Base-by-base conservation (phyloP, 2,329 filamentous ascomycete species). In the Bipolaris bicolor region DNA sequence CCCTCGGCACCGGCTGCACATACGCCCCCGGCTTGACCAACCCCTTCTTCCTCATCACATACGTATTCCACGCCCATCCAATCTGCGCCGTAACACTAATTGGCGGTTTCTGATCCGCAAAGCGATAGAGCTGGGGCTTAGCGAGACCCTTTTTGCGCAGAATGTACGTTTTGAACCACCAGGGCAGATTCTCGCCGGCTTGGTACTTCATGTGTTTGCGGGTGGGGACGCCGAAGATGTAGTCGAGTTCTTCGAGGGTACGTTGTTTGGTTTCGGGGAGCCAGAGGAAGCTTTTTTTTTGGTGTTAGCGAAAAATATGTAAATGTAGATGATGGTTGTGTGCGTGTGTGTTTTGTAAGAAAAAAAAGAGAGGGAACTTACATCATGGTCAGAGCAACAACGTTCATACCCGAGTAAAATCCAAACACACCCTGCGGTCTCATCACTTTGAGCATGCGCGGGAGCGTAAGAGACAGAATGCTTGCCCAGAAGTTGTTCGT, bases 401-500 rank as follows among this genome's bases (percentile, higher is more conserved):
- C 62, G 61, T 90, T 90, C 7, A 89, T 75, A 0, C 76, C 84
- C 2, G 79, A 81, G 57, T 88, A 89, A 68, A 89, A 86, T 3
- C 84, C 81, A 63, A 89, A 88, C 1, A 85, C 83, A 6, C 83
- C 83, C 2, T 80, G 79, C 0, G 82, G 76, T 7, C 76, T 81
- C 71, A 86, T 78, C 5, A 77, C 80, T 10, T 72, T 71, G 11
- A 88, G 74, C 76, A 88, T 82, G 45, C 83, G 78, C 1, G 86
- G 86, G 66, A 88, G 87, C 0, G 86, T 88, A 49, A 90, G 83
- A n/a, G 83, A 82, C 44, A 88, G 76, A 0, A 90, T 82, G 0
- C 83, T 80, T 7, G 78, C 82, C 76, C 82, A 84, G 75, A 83
- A 84, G 60, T 88, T 78, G 60, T 86, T 88, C 0, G 86, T 89